Percentiles rank a stretch among this genome's conserved stretches.
phyloP scores from a whole-genome alignment of 768 basidiomycete genomes.

The Dioszegia aurantiaca region DNA sequence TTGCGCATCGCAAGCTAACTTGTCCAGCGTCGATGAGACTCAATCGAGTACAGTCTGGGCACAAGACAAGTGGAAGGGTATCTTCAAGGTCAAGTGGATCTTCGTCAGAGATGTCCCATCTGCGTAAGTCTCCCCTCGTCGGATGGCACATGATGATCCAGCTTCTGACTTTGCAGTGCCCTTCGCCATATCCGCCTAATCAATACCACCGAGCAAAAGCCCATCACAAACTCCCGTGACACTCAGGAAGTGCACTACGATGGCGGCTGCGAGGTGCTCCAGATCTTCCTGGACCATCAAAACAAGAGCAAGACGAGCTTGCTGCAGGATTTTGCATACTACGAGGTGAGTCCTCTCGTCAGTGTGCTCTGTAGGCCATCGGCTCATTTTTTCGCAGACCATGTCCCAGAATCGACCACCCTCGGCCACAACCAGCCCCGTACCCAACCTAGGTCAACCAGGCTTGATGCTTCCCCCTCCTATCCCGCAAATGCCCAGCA shows the following conservation, averaged over 20 bases:
- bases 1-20: conserved; percentile 34
- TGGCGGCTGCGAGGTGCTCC: conserved; percentile 92
- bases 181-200: conserved; percentile 49
- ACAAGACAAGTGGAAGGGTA: conserved; percentile 99
- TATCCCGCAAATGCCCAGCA: conserved; percentile 1
- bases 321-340: conserved; percentile 66
- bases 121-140: conserved; percentile 29
- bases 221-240: conserved; percentile 95
- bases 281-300: conserved; percentile 83
- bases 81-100: conserved; percentile 97
- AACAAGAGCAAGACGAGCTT: conserved; percentile 81
- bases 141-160: too few species aligned
- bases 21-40: conserved; percentile 73
- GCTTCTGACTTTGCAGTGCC: conserved; percentile 8
- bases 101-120: conserved; percentile 78
- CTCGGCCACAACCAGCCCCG: background rate
- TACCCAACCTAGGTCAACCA: background rate
- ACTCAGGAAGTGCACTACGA: conserved; percentile 95
- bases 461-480: conserved; percentile 9
- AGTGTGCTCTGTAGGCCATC: background rate
- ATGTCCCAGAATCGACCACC: conserved; percentile 14
- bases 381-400: conserved; percentile 1
- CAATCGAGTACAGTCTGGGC: conserved; percentile 97
- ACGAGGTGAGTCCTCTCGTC: conserved; percentile 39
- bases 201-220: conserved; percentile 97